Evolutionary conservation across 305 asterid species (phyloP), one percentile per base, ranked within the genome.

Genomic region (Solanum hybrid): DNA sequence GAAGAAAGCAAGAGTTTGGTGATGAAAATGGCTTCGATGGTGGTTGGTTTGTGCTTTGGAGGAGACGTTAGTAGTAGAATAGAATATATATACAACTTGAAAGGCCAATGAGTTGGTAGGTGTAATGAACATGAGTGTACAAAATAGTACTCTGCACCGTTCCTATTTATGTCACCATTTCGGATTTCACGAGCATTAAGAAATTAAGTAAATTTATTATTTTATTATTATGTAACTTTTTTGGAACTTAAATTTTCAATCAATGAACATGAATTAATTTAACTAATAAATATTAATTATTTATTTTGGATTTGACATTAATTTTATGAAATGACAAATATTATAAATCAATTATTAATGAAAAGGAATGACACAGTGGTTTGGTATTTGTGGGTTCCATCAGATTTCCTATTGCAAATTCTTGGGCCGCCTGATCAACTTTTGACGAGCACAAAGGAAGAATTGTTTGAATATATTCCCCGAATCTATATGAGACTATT

Each of bases 11-110:
- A 71, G 90, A 42, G 86, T 57, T 42, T 7, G 37, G 88, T 29
- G 31, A 5, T 29, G 80, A 29, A 74, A 82, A 89, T 92, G 42
- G 91, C 80, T 91, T 89, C 80, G 75, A 90, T 78, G 90, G 92
- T 91, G 86, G 91, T 90, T 31, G 89, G 91, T 90, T 26, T 91
- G 93, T 91, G 92, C 67, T 79, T 73, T 18, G 87, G 64, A 74
- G 81, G 77, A 92, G 92, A 80, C 90, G 95, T 81, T 4, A 10
- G 64, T 39, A 6, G 22, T 39, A 11, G 64, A 73, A 73, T 28
- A 5, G 67, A 51, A 71, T 22, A 64, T n/a, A 67, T 4, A n/a
- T n/a, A n/a, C 1, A 13, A 26, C 86, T 40, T 14, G 16, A 8
- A 81, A 81, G 9, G 35, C 36, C 71, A 40, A 28, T 82, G 37